Base-by-base conservation (phyloP, 768 basidiomycete genomes). In the Lactarius indigo region DNA sequence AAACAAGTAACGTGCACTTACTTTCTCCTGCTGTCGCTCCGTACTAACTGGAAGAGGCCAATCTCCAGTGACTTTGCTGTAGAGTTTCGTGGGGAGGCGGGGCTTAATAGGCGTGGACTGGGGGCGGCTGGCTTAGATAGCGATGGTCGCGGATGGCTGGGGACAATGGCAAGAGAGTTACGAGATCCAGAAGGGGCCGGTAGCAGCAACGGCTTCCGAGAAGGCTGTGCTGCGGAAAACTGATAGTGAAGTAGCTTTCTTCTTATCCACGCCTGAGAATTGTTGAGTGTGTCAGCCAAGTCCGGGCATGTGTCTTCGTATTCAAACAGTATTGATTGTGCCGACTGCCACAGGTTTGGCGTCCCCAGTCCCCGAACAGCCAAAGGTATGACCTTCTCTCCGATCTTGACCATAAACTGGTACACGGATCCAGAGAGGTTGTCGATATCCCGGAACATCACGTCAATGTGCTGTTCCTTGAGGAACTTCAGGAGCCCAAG, bases 401-500 rank as follows among this genome's bases (percentile, higher is more conserved):
- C 54, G 6, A 56, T 56, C 54, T 56, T 56, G 54, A 31, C 54
- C 30, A 56, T 56, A 30, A 56, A 31, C 20, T 56, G 54, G 30
- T 31, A 56, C 8, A 20, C 10, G 30, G 54, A 56, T 15, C 54
- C 54, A 3, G 54, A 17, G 31, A 56, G 54, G 31, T 56, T 56
- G 30, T 56, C 54, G 54, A 56, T 56, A 12, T 56, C 54, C 31
- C 54, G 28, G 30, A 56, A 56, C 54, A 56, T 56, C 54, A 31
- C 54, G 20, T 56, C 17, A 23, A 56, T 6, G 31, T 56, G 54
- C 31, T 31, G 54, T 31, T 56, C 54, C 54, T 31, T 56, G 28
- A 56, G 30, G 31, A 56, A 56, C 31, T 30, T 31, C 30, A 56
- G 31, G 30, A 56, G 54, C 31, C 54, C 54, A 17, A 56, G 31